Percentiles rank a stretch among this genome's conserved stretches.
These are phyloP conservation scores for Rosa multiflora DNA, from an alignment of 306 rosid species.

Conservation along the genomic window DNA sequence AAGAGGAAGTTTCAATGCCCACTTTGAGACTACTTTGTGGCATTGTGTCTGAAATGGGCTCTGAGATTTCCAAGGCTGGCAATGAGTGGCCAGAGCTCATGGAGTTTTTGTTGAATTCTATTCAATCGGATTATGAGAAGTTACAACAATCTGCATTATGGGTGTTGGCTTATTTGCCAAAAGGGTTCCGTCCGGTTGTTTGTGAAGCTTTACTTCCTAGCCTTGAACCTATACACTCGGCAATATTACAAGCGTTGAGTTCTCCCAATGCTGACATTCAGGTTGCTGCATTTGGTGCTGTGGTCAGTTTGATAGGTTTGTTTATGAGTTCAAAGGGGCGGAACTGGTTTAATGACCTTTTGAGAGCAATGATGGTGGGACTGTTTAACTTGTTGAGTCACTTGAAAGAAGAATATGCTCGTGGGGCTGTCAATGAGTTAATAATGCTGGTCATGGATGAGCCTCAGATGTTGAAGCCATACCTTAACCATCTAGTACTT, in stretches of 20 bases:
- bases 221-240: background rate
- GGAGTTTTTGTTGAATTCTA: background rate
- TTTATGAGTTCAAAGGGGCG: conserved; percentile 3
- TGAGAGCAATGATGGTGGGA: conserved; percentile 23
- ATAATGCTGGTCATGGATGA: conserved; percentile 18
- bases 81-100: conserved; percentile 12
- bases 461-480: conserved; percentile 13
- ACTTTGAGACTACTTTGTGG: conserved; percentile 1
- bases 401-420: conserved; percentile 13
- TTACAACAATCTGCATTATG: conserved; percentile 10
- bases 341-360: conserved; percentile 20
- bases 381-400: conserved; percentile 15
- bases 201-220: conserved; percentile 12
- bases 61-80: conserved; percentile 3
- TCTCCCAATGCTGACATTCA: conserved; percentile 16
- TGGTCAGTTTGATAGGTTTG: conserved; percentile 17
- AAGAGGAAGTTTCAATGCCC: conserved; percentile 9
- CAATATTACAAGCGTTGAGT: background rate
- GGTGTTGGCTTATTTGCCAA: conserved; percentile 7
- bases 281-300: conserved; percentile 17
- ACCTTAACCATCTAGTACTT: conserved; percentile 18
- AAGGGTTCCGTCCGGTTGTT: conserved; percentile 6
- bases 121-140: conserved; percentile 6
- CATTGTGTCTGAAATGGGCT: conserved; percentile 16
- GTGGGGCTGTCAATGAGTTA: conserved; percentile 16